Percentiles rank a stretch among this genome's conserved stretches.
These are phyloP conservation scores for Acrodontium crateriforme DNA, from an alignment of 2,329 filamentous ascomycete genomes.

Conservation along the genomic window DNA sequence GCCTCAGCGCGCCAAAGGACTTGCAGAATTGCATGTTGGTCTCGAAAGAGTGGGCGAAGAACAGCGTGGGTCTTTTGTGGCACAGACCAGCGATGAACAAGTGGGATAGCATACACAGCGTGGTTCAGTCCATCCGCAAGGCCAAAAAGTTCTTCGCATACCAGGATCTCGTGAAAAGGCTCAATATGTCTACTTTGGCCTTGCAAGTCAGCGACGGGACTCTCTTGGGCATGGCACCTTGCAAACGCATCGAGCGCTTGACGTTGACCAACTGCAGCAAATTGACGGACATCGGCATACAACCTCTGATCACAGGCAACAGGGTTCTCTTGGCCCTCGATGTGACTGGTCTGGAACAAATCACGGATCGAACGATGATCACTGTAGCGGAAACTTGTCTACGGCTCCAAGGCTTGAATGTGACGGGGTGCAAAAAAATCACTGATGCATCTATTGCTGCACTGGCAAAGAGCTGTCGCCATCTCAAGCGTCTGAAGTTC, in stretches of 20 bases:
- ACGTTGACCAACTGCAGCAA: conserved; percentile 82
- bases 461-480: conserved; percentile 69
- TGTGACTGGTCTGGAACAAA: conserved; percentile 64
- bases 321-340: conserved; percentile 75
- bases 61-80: conserved; percentile 88
- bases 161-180: conserved; percentile 73
- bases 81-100: conserved; percentile 82
- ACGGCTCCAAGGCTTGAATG: conserved; percentile 80
- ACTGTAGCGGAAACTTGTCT: conserved; percentile 69
- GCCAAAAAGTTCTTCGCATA: conserved; percentile 76
- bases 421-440: conserved; percentile 71
- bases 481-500: conserved; percentile 87
- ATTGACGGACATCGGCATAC: conserved; percentile 72
- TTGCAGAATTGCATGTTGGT: conserved; percentile 82
- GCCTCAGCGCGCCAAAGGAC: conserved; percentile 58
- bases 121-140: conserved; percentile 63
- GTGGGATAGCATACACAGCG: conserved; percentile 66
- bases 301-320: conserved; percentile 65
- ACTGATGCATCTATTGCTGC: conserved; percentile 74
- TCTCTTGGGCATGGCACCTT: conserved; percentile 64
- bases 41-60: conserved; percentile 85
- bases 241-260: conserved; percentile 81
- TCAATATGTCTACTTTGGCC: conserved; percentile 74
- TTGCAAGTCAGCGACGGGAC: conserved; percentile 77
- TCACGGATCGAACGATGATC: conserved; percentile 69